phyloP scores from a whole-genome alignment of 2,329 filamentous ascomycete genomes.

The Fusarium stilboides region DNA sequence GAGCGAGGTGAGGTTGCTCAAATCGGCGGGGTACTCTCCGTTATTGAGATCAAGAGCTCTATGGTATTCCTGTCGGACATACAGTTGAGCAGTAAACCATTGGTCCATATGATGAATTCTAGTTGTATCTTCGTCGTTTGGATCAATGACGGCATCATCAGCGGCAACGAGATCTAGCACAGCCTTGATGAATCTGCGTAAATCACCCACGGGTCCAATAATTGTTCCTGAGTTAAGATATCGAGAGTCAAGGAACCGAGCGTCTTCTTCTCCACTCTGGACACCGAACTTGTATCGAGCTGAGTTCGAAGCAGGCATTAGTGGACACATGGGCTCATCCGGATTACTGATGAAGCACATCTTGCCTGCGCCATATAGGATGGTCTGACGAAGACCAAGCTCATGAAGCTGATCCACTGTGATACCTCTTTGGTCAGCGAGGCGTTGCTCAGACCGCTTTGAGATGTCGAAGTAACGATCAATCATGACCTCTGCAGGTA shows the following conservation, averaged over 20 bases:
- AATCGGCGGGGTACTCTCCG: constrained; percentile 26
- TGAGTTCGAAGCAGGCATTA: constrained; percentile 35
- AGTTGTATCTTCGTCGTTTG: background rate
- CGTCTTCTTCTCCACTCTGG: background rate
- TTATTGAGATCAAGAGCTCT: constrained; percentile 26
- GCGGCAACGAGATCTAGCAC: background rate
- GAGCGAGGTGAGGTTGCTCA: constrained; percentile 48
- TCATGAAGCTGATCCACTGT: constrained; percentile 18
- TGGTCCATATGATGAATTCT: constrained; percentile 39
- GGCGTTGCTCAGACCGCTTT: constrained; percentile 25
- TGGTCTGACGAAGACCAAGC: constrained; percentile 33
- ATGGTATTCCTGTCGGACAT: constrained; percentile 44
- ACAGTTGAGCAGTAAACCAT: constrained; percentile 39
- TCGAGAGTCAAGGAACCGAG: background rate
- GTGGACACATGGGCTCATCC: constrained; percentile 37
- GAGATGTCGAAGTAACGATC: constrained; percentile 43
- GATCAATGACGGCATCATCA: constrained; percentile 2
- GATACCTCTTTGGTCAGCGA: constrained; percentile 41
- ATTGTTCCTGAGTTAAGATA: constrained; percentile 15
- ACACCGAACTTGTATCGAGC: constrained; percentile 30
- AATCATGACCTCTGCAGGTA: constrained; percentile 40
- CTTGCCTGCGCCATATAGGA: constrained; percentile 43
- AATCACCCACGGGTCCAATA: constrained; percentile 2
- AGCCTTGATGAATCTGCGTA: constrained; percentile 3
- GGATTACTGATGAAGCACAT: constrained; percentile 29